Base-by-base conservation (phyloP, 257 asterid genomes). In the Solanum pimpinellifolium region DNA sequence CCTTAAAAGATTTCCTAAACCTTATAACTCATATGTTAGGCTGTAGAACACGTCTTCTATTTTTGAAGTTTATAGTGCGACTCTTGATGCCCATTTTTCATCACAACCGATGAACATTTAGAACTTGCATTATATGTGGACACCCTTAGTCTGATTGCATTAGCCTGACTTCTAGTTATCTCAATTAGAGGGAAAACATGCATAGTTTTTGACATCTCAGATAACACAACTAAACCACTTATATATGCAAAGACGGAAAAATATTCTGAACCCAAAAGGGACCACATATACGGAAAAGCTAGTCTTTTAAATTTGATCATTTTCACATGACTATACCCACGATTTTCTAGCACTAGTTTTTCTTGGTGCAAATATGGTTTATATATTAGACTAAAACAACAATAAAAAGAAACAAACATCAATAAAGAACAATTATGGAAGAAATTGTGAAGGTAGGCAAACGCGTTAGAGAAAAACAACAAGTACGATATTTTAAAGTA, bases 311-410 rank as follows among this genome's bases (percentile, higher is more conserved):
- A 97, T 87, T 87, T 92, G 33, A 92, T 97, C 62, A 97, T 98
- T 25, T 95, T 97, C 86, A 94, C 99, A 73, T 97, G 99, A 98
- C 95, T 97, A 74, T 95, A 94, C 88, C 91, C 97, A 12, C 91
- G 95, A 88, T 95, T 97, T 83, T 66, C 94, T 97, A 31, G 97
- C 96, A 69, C 90, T 97, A 33, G 96, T 94, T 84, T 97, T 97
- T 89, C 94, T 97, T 9, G 93, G 91, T 10, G 99, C 99, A 9
- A 95, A 97, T 84, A 60, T 95, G 87, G 90, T 97, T 27, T 98
- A 95, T 91, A 97, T 98, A 3, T 46, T 44, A 46, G 52, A 11
- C 52, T 46, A 46, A 46, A 46, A 44, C 13, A 44, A 44, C 14
- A 44, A 44, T 44, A 44, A 44, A 44, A 5, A 44, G 1, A 15